Conservation (phyloP, 441 rosid species). For the Pelargonium fulgidum region DNA sequence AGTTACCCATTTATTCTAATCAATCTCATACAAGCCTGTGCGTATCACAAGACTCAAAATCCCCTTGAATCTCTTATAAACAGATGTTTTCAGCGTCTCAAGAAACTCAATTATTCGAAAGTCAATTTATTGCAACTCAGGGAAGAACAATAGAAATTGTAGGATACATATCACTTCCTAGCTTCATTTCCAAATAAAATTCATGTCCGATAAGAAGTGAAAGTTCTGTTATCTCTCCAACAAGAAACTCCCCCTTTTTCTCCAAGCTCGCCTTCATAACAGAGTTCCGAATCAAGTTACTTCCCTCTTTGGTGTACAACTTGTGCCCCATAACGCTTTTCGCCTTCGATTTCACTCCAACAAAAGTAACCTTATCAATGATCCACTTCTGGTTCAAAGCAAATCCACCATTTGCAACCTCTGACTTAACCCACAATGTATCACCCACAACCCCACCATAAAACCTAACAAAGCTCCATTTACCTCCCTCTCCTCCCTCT, state of each 20-base stretch:
- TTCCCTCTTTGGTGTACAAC: conserved; percentile 6
- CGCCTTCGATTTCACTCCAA: conserved; percentile 39
- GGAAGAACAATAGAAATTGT: too few species aligned
- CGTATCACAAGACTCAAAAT: too few species aligned
- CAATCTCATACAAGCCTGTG: too few species aligned
- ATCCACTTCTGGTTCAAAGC: conserved; percentile 45
- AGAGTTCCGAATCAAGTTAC: too few species aligned
- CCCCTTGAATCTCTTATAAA: too few species aligned
- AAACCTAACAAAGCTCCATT: conserved; percentile 51
- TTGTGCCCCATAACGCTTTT: neutral
- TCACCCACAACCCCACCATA: conserved; percentile 23
- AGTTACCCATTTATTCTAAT: too few species aligned
- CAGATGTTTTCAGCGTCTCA: too few species aligned
- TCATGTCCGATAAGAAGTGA: neutral
- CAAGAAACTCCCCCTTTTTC: neutral
- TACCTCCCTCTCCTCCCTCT: conserved; percentile 32
- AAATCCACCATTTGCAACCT: conserved; percentile 45
- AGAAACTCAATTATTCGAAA: too few species aligned
- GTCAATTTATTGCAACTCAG: too few species aligned
- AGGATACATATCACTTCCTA: neutral
- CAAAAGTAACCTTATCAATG: conserved; percentile 42
- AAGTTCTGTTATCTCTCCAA: neutral
- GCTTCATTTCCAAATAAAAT: neutral
- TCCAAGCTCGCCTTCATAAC: too few species aligned
- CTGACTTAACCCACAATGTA: conserved; percentile 30